phyloP scores from a whole-genome alignment of 2,329 filamentous ascomycete genomes.

The Colletotrichum tabaci region DNA sequence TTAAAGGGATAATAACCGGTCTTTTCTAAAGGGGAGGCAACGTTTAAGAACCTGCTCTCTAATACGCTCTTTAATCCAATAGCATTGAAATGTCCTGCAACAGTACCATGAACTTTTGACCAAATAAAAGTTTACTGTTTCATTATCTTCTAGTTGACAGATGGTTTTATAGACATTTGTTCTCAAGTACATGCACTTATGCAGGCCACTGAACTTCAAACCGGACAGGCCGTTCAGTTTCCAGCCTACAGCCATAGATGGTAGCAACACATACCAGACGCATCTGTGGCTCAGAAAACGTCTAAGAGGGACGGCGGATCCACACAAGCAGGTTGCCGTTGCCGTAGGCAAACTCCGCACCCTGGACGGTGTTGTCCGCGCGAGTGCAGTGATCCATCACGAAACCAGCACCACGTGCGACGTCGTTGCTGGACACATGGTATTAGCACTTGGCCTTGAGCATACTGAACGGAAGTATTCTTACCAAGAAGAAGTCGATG shows the following conservation, averaged over 20 bases:
- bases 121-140: too few species aligned
- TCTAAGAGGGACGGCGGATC: neutral
- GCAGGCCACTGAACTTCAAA: too few species aligned
- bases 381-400: constrained; percentile 39
- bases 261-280: too few species aligned
- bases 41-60: too few species aligned
- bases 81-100: neutral
- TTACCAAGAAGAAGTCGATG: constrained; percentile 29
- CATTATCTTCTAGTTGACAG: too few species aligned
- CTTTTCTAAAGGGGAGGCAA: neutral
- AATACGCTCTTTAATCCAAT: neutral
- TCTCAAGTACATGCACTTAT: too few species aligned
- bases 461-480: neutral
- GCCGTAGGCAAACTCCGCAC: constrained; percentile 22
- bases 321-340: constrained; percentile 30
- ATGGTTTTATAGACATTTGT: too few species aligned
- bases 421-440: constrained; percentile 8
- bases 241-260: too few species aligned
- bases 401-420: constrained; percentile 35
- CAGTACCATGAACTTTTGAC: too few species aligned
- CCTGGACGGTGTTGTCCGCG: constrained; percentile 37
- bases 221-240: too few species aligned
- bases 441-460: neutral
- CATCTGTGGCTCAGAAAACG: too few species aligned
- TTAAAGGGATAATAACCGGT: neutral